These are phyloP conservation scores for Gaeumannomyces tritici DNA, from an alignment of 2,329 filamentous ascomycete genomes.

Conservation along the genomic window DNA sequence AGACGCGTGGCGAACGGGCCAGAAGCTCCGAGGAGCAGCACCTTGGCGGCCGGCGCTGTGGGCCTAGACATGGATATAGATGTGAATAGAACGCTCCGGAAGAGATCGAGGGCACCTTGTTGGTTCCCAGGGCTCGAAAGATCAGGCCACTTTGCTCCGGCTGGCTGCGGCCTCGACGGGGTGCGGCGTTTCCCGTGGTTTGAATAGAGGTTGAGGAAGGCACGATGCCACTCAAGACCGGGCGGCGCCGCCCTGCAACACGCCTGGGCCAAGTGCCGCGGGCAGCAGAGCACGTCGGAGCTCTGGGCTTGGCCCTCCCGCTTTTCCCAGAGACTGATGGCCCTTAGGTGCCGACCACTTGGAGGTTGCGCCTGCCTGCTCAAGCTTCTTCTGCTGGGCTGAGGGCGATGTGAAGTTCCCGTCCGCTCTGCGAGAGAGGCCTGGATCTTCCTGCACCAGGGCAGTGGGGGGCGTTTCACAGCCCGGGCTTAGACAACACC, in stretches of 20 bases:
- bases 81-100: not conserved
- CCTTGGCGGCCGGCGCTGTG: no score
- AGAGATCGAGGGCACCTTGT: not conserved
- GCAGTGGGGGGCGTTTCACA: no score
- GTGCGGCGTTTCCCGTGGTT: not conserved
- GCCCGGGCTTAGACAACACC: no score
- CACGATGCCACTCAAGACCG: not conserved
- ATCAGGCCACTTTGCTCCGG: not conserved
- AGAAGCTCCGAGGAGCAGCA: not conserved
- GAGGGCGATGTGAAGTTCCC: no score
- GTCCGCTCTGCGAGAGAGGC: no score
- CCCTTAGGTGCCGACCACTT: no score
- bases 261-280: not conserved
- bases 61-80: not conserved
- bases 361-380: no score
- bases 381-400: no score
- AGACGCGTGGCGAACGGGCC: not conserved
- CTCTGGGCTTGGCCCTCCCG: no score
- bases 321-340: no score
- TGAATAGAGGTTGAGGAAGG: not conserved
- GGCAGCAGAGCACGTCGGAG: no score
- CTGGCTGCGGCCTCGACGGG: not conserved
- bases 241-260: not conserved
- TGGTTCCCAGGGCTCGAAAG: not conserved
- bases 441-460: no score